Evolutionary conservation across 2,329 filamentous ascomycete species (phyloP), one percentile per base, ranked within the genome.

Genomic region (Alternaria ethzedia): DNA sequence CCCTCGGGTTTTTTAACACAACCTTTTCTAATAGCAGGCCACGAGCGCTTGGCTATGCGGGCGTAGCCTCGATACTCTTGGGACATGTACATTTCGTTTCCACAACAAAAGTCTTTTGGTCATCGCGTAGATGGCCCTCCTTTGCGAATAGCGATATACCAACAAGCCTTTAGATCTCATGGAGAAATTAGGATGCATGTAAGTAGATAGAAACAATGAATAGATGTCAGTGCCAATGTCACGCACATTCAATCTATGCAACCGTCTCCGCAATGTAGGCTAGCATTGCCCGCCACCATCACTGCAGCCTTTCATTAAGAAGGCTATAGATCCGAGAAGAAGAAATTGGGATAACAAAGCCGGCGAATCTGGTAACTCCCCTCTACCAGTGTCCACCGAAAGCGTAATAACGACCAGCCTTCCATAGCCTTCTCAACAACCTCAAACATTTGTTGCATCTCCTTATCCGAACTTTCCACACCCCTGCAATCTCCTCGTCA

Each of bases 11-110:
- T 46, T n/a, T 45, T 25, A 21, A 47, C 58, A 47, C 46, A 50
- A 36, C 26, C 32, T 52, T 50, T 44, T 28, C 32, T 54, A 57
- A 57, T 57, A 57, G 26, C 28, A 41, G 28, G 26, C 30, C 43
- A 45, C 43, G 43, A 28, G 54, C 36, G 54, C 25, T n/a, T 57
- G 23, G 54, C 54, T 57, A 57, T 57, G 54, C 54, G 43, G 54
- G 54, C 54, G 54, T 57, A 57, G 54, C 54, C 21, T 46, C 26
- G 54, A 28, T 54, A 44, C 52, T 54, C 32, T 26, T 44, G 32
- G 21, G 52, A 54, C 36, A 54, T 11, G 52, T 21, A 54, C 36
- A 17, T 21, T 26, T 44, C 23, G 13, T 44, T 52, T 52, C 20
- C 21, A 26, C 32, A 54, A 54, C 25, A 54, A 54, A 54, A 54